Base-by-base conservation (phyloP, 2,329 filamentous ascomycete species). In the Aspergillus sp. region DNA sequence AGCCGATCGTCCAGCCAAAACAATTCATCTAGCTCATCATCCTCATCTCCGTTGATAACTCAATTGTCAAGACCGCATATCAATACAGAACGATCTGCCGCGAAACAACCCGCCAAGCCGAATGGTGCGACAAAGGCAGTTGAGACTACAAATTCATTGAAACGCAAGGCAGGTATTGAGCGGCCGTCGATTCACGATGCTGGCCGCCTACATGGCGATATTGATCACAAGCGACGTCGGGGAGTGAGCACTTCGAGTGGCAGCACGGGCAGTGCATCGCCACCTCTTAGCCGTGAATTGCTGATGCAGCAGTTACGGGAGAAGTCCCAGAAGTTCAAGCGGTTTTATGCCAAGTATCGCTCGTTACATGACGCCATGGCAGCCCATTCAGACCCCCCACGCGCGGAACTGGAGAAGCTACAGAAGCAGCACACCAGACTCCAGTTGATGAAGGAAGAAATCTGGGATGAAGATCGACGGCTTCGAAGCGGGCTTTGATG, bases 381-480 rank as follows among this genome's bases (percentile, higher is more conserved):
- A 18, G 64, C 67, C 6, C 70, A 72, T 36, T 60, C 74, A 32
- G 71, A 77, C 55, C 75, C 80, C 3, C 77, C 81, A 8, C 76
- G 74, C 48, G 72, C 77, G 20, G 81, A 86, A 64, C 71, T 84
- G 58, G 78, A 81, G 43, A 76, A 79, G 57, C 66, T 87, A 53
- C 78, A 80, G 66, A 77, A 74, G 57, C 82, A 84, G 78, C 83
- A 85, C 68, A 71, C 73, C 63, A 76, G 78, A 62, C 69, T 85
- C 47, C 77, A 81, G 64, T 76, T 77, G 62, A 83, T 85, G 80
- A 86, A 86, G 74, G 72, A 78, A 58, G 81, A 85, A 66, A 85
- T 86, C 60, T 77, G 75, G 75, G 74, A 76, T 38, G 75, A 77
- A 61, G 70, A 78, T 62, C 69, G 70, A 55, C 70, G 70, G 34